Base-by-base conservation (phyloP, 2,329 filamentous ascomycete genomes). In the Botrytis galanthina region DNA sequence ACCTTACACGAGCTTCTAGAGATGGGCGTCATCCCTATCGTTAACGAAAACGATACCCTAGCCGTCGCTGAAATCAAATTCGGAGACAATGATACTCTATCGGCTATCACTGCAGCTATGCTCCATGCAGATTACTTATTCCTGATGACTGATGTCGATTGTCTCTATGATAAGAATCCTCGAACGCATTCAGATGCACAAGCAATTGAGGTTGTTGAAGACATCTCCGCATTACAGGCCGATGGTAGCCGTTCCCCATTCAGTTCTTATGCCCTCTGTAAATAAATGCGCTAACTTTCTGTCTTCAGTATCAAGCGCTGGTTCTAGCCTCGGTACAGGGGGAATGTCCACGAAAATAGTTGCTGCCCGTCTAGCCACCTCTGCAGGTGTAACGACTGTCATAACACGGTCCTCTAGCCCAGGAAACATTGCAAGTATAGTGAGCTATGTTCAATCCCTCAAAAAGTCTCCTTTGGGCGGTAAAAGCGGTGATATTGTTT, bases 51-150 rank as follows among this genome's bases (percentile, higher is more conserved):
- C 83, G 96, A 99, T 82, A 99, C 96, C 4, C 85, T 99, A 72
- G 94, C 95, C 37, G 96, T 99, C 77, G 93, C 95, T 62, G 96
- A 99, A 87, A 99, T 99, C 84, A 98, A 98, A 86, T 99, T 99
- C 81, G 96, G 96, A 77, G 96, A 99, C 86, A 99, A 99, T 79
- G 96, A 99, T 83, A 99, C 96, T 2, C 86, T 99, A 64, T 97
- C 94, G 20, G 96, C 96, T 73, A 98, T 99, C 78, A 97, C 96
- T 0, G 94, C 96, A 1, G 96, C 93, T 77, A 98, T 98, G 94
- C 93, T 98, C 32, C 94, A 97, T 80, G 96, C 96, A 69, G 95
- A 99, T 80, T 93, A 97, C 79, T 87, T 99, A 16, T 99, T 99
- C 83, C 87, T 99, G 76, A 98, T 99, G 96, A 99, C 96, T 1